phyloP scores from a whole-genome alignment of 257 asterid genomes.

The Solanum habrochaites region DNA sequence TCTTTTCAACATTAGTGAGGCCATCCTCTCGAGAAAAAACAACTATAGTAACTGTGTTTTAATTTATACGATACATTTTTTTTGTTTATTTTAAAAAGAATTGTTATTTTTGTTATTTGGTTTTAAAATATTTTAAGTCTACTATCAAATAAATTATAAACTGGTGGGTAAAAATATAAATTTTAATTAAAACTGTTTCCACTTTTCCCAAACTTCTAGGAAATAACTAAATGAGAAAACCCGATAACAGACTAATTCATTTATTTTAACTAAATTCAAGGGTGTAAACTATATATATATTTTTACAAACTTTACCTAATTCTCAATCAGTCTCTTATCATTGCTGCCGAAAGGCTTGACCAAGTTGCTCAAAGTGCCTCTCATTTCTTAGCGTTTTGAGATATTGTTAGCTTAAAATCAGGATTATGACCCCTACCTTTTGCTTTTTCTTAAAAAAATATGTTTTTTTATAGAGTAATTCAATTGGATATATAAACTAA shows the following conservation, averaged over 20 bases:
- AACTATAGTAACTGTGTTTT: too few relatives aligned
- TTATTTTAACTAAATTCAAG: neutral
- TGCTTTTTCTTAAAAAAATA: neutral
- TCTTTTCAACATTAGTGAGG: too few relatives aligned
- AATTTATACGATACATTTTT: too few relatives aligned
- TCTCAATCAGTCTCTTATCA: constrained; percentile 14
- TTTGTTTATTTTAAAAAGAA: neutral
- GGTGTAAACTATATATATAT: neutral
- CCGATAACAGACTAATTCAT: neutral
- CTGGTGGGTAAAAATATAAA: too few relatives aligned
- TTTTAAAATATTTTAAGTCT: neutral
- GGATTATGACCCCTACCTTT: neutral
- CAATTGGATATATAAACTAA: too few relatives aligned
- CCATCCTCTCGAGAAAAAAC: too few relatives aligned
- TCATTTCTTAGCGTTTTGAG: neutral
- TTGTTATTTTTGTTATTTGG: fast-evolving
- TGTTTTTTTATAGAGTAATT: too few relatives aligned
- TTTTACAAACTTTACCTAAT: constrained; percentile 9
- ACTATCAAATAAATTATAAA: neutral
- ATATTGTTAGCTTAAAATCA: neutral
- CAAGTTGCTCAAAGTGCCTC: neutral
- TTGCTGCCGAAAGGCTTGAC: constrained; percentile 25
- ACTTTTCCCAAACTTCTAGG: neutral
- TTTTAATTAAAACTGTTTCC: too few relatives aligned
- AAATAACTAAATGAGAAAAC: neutral